A percentile compares a stretch with the other conserved stretches of the same genome.
Conservation (phyloP, 345 rosid genomes). For the Eutrema heterophyllum region DNA sequence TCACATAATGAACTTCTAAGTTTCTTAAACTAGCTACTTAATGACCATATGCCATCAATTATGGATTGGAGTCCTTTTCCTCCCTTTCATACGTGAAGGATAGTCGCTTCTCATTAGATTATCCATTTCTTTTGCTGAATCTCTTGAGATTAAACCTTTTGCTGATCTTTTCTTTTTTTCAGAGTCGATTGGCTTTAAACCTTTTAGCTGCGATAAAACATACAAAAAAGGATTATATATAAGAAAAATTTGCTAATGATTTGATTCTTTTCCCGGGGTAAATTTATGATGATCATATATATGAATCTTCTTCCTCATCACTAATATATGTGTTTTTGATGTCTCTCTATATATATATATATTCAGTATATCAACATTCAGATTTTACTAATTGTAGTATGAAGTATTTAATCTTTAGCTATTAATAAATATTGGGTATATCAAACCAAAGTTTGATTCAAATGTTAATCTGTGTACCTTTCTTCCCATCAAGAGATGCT, state of each 20-base stretch:
- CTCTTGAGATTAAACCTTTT: background rate
- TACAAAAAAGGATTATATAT: background rate
- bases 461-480: constrained; percentile 14
- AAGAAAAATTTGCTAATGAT: background rate
- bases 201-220: constrained; percentile 8
- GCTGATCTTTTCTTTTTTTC: constrained; percentile 11
- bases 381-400: background rate
- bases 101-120: constrained; percentile 29
- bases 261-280: background rate
- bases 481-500: constrained; percentile 16
- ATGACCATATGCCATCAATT: constrained; percentile 13
- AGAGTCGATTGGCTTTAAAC: background rate
- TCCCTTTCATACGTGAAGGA: constrained; percentile 28
- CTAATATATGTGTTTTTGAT: background rate
- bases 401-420: background rate
- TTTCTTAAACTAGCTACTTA: background rate
- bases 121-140: constrained; percentile 12
- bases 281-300: too few species aligned
- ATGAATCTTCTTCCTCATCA: background rate
- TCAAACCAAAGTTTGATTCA: background rate
- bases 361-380: background rate
- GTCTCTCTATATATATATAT: background rate
- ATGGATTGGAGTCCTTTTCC: constrained; percentile 33
- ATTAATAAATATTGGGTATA: background rate
- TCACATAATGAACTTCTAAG: background rate